These are phyloP conservation scores for Prunus mume DNA, from an alignment of 306 rosid species.

Conservation along the genomic window DNA sequence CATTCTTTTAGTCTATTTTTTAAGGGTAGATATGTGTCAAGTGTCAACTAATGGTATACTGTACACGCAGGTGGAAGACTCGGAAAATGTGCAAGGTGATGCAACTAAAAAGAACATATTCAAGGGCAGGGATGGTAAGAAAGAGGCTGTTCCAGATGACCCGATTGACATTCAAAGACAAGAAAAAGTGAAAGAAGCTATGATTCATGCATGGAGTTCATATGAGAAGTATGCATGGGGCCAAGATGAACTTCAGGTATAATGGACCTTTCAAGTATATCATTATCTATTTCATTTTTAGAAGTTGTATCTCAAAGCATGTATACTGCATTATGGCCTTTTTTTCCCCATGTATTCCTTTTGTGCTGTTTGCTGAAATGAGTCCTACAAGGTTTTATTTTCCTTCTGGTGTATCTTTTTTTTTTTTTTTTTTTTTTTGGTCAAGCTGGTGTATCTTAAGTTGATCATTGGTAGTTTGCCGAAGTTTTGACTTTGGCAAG, in stretches of 20 bases:
- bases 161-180: conserved; percentile 66
- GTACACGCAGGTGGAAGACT: conserved; percentile 63
- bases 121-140: conserved; percentile 6
- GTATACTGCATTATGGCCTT: not conserved
- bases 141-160: conserved; percentile 50
- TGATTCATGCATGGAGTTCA: conserved; percentile 96
- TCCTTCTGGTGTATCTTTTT: not conserved
- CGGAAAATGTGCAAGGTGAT: conserved; percentile 31
- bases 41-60: conserved; percentile 16
- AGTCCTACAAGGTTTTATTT: not conserved
- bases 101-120: conserved; percentile 8
- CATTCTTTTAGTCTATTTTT: conserved; percentile 4
- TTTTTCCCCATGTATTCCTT: not conserved
- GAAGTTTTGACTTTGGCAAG: not conserved
- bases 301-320: not conserved
- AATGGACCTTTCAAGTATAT: not conserved
- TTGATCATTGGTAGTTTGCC: not conserved
- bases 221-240: conserved; percentile 98
- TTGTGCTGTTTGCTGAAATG: not conserved
- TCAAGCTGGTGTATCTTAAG: not conserved
- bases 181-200: conserved; percentile 93
- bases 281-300: not conserved
- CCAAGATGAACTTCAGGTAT: conserved; percentile 97
- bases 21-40: not conserved
- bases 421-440: too few species aligned